Evolutionary conservation across 2,329 filamentous ascomycete species (phyloP).

Genomic region (Beauveria rudraprayagi): DNA sequence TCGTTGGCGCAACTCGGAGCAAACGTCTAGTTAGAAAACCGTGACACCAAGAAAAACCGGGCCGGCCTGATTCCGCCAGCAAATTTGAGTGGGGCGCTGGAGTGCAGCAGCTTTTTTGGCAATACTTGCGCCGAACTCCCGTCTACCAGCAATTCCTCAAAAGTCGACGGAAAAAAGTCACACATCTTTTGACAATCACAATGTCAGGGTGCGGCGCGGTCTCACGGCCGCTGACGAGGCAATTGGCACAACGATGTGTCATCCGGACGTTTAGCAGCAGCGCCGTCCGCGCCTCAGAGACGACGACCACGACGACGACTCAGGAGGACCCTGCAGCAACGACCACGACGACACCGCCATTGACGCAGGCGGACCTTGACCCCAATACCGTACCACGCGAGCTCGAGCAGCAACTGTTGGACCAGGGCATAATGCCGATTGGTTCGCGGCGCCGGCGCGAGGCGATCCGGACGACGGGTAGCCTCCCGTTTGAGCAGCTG

Average conservation of each 20-base stretch:
- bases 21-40: slow-evolving; percentile 18
- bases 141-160: slow-evolving; percentile 8
- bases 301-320: not conserved
- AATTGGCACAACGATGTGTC: slow-evolving; percentile 36
- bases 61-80: slow-evolving; percentile 21
- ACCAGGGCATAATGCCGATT: slow-evolving; percentile 61
- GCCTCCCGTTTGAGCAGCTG: slow-evolving; percentile 83
- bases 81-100: slow-evolving; percentile 23
- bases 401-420: slow-evolving; percentile 58
- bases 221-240: slow-evolving; percentile 47
- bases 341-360: slow-evolving; percentile 11
- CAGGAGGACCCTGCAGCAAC: slow-evolving; percentile 6
- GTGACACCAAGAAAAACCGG: slow-evolving; percentile 18
- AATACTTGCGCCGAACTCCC: slow-evolving; percentile 5
- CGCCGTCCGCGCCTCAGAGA: slow-evolving; percentile 24
- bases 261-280: slow-evolving; percentile 28
- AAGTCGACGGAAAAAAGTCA: not conserved
- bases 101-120: slow-evolving; percentile 22
- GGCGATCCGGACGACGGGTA: slow-evolving; percentile 54
- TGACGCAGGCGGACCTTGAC: slow-evolving; percentile 41
- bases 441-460: slow-evolving; percentile 79
- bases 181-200: slow-evolving; percentile 23
- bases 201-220: slow-evolving; percentile 54
- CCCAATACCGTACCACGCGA: slow-evolving; percentile 58
- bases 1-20: slow-evolving; percentile 1